Conservation (phyloP, 2,329 filamentous ascomycete species). For the Aureobasidium vineae region DNA sequence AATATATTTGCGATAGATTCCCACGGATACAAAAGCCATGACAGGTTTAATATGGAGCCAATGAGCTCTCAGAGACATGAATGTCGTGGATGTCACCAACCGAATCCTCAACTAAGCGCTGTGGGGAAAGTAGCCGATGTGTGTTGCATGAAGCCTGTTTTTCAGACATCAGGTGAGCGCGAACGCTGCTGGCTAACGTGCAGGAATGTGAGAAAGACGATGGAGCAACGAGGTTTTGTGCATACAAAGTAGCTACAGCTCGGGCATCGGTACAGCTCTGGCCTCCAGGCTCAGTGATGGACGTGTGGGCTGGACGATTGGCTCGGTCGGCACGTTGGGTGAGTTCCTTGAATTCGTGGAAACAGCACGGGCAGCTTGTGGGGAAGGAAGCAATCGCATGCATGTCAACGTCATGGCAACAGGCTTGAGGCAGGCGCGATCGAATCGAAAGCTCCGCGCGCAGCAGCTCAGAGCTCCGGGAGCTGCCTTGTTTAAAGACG, state of each 20-base stretch:
- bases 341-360: conserved; percentile 17
- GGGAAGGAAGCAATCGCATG: conserved; percentile 20
- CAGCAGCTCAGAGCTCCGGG: conserved; percentile 11
- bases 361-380: conserved; percentile 17
- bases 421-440: conserved; percentile 14
- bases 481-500: conserved; percentile 24
- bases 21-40: neutral
- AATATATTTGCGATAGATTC: neutral
- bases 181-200: neutral
- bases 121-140: conserved; percentile 12
- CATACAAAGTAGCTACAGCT: neutral
- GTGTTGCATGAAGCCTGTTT: conserved; percentile 24
- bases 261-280: neutral
- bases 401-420: conserved; percentile 12
- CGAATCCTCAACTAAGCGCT: conserved; percentile 19
- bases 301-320: conserved; percentile 7
- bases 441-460: conserved; percentile 22
- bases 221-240: neutral
- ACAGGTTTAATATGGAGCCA: conserved; percentile 7
- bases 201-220: conserved; percentile 3
- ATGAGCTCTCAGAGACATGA: neutral
- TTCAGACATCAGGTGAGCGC: conserved; percentile 14
- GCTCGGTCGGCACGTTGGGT: neutral
- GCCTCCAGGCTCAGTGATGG: neutral
- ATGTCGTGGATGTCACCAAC: conserved; percentile 1